These are phyloP conservation scores for Triangularia verruculosa DNA, from an alignment of 2,329 filamentous ascomycete genomes.

Conservation along the genomic window DNA sequence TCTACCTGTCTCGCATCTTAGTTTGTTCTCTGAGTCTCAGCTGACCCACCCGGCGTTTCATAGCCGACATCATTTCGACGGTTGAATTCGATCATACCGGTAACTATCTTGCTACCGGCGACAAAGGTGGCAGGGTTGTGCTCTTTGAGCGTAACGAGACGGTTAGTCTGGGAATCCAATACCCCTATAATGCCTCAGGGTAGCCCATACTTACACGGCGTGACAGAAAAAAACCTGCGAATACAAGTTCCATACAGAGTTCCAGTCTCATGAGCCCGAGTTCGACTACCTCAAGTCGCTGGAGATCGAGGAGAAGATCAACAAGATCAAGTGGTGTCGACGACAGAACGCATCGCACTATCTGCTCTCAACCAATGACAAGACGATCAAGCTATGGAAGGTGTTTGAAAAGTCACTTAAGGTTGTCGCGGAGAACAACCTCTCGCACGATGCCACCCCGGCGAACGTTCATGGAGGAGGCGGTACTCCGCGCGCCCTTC, in stretches of 20 bases:
- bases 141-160: conserved; percentile 94
- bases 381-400: conserved; percentile 99
- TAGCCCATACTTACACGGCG: conserved; percentile 34
- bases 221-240: conserved; percentile 98
- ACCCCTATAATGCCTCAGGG: background rate
- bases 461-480: conserved; percentile 69
- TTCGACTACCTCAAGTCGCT: conserved; percentile 99
- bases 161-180: conserved; percentile 50
- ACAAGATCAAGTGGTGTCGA: conserved; percentile 99
- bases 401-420: conserved; percentile 99
- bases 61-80: conserved; percentile 87
- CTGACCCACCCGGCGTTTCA: conserved; percentile 23
- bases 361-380: conserved; percentile 96
- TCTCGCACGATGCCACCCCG: conserved; percentile 90
- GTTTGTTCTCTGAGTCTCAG: conserved; percentile 4
- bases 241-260: conserved; percentile 99
- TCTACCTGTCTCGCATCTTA: background rate
- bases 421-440: conserved; percentile 97
- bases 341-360: conserved; percentile 98
- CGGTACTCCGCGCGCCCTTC: conserved; percentile 70
- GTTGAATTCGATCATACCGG: conserved; percentile 89
- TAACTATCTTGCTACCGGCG: conserved; percentile 85
- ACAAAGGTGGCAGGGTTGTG: conserved; percentile 82
- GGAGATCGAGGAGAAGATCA: conserved; percentile 99
- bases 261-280: conserved; percentile 98